Percentiles rank a stretch among this genome's conserved stretches.
Conservation (phyloP, 305 asterid species). For the Fraxinus floribunda region DNA sequence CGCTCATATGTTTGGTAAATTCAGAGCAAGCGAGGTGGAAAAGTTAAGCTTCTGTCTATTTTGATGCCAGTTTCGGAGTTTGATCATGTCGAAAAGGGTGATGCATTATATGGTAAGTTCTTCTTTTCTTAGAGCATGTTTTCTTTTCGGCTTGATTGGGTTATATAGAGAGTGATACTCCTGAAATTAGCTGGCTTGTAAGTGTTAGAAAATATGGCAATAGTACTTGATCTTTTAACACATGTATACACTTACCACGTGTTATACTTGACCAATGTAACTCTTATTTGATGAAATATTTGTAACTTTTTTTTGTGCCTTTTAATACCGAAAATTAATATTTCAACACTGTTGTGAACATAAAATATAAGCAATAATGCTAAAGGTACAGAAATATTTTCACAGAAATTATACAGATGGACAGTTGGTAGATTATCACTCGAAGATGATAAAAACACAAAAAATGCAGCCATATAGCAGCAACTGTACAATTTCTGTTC, state of each 20-base stretch:
- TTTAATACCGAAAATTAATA: neutral
- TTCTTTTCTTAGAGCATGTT: neutral
- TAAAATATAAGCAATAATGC: no score
- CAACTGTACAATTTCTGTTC: no score
- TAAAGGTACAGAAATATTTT: no score
- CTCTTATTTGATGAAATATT: neutral
- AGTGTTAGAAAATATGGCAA: neutral
- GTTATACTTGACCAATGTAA: neutral
- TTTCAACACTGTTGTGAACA: neutral
- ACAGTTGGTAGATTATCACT: no score
- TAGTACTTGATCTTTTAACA: neutral
- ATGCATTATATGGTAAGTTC: slow-evolving; percentile 69
- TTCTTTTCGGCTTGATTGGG: neutral
- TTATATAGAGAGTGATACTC: neutral
- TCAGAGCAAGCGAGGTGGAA: slow-evolving; percentile 83
- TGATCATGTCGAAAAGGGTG: slow-evolving; percentile 73
- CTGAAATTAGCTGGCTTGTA: neutral
- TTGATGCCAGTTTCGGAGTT: slow-evolving; percentile 71
- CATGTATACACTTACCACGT: neutral
- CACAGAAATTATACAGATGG: no score
- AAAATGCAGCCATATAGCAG: no score
- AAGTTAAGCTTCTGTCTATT: slow-evolving; percentile 68
- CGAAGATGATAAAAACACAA: no score
- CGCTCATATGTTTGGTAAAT: slow-evolving; percentile 13
- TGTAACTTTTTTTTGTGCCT: neutral